Evolutionary conservation across 139 green algal genomes (phyloP), one percentile per base, ranked within the genome.

Genomic region (Coelastrella sp.): DNA sequence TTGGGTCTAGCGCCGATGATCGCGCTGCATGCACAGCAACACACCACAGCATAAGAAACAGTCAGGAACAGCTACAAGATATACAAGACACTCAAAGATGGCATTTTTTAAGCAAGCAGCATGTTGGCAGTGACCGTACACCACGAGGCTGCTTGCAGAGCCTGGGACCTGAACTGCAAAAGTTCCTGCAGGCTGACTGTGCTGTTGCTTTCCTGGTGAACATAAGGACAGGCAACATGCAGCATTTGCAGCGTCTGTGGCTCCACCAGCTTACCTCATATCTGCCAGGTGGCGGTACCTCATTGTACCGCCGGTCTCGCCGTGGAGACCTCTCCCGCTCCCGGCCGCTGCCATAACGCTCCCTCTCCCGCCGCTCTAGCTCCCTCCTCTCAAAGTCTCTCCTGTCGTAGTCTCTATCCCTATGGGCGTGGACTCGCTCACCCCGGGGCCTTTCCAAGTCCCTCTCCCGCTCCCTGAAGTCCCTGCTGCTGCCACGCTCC

Each of bases 301-400:
- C 78, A 71, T 65, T 66, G 57, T 84, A 84, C 8, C 78, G 8
- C 47, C 78, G 22, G 85, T 75, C 47, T 14, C 85, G 71, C 19
- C 85, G 16, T 56, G 85, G 85, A 7, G 85, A 89, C 16, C 85
- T 56, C 73, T 89, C 85, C 6, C 85, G 71, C 8, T 81, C 85
- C n/a, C 81, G 76, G 81, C 79, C 57, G 32, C 79, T 71, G n/a
- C 80, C 80, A 56, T 75, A 14, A 14, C 79, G 57, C 4, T 85
- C 79, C 59, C 79, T 66, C 19, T 68, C 59, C 4, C 61, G 7
- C 22, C 83, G 60, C 59, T 19, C 64, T 23, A 77, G 7, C 4
- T 47, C 60, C 20, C 19, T 32, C 10, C 82, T 60, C 6, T 56
- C 80, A 74, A 60, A 61, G 10, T 47, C 81, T 22, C 81, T 13